These are phyloP conservation scores for Ceratocystis cacaofunesta DNA, from an alignment of 2,329 filamentous ascomycete genomes.

Conservation along the genomic window DNA sequence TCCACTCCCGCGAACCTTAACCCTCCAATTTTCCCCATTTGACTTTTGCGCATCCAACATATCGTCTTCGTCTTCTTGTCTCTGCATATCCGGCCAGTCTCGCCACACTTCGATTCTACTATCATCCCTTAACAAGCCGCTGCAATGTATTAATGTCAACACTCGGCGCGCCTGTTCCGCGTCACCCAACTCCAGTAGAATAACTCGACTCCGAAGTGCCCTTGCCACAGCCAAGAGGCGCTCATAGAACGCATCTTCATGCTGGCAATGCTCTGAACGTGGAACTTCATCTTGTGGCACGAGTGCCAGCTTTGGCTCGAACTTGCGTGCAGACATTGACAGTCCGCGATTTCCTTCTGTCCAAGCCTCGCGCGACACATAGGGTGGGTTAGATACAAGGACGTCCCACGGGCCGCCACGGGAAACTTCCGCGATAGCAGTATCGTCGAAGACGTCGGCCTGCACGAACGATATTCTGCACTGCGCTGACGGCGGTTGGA, in stretches of 20 bases:
- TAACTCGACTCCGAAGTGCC: slow-evolving; percentile 34
- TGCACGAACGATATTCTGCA: slow-evolving; percentile 30
- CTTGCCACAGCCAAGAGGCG: slow-evolving; percentile 43
- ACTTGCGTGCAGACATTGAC: slow-evolving; percentile 63
- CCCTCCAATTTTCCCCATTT: neutral
- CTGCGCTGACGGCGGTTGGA: slow-evolving; percentile 18
- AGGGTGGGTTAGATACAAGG: slow-evolving; percentile 79
- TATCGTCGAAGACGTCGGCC: slow-evolving; percentile 36
- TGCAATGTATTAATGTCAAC: slow-evolving; percentile 28
- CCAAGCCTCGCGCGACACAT: slow-evolving; percentile 50
- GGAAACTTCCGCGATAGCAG: slow-evolving; percentile 23
- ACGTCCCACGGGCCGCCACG: slow-evolving; percentile 37
- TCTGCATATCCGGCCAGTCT: slow-evolving; percentile 40
- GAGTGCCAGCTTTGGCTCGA: slow-evolving; percentile 67
- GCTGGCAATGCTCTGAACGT: slow-evolving; percentile 23
- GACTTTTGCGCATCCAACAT: neutral
- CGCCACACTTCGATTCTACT: slow-evolving; percentile 52
- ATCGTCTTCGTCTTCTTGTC: neutral
- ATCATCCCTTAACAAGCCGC: slow-evolving; percentile 13
- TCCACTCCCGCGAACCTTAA: slow-evolving; percentile 11
- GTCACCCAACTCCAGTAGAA: slow-evolving; percentile 60
- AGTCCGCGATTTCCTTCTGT: slow-evolving; percentile 26
- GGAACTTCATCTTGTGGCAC: slow-evolving; percentile 35
- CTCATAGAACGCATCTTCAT: slow-evolving; percentile 50
- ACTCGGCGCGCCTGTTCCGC: slow-evolving; percentile 48